phyloP scores from a whole-genome alignment of 192 early-diverging fungal species.

The Kickxella alabastrina region DNA sequence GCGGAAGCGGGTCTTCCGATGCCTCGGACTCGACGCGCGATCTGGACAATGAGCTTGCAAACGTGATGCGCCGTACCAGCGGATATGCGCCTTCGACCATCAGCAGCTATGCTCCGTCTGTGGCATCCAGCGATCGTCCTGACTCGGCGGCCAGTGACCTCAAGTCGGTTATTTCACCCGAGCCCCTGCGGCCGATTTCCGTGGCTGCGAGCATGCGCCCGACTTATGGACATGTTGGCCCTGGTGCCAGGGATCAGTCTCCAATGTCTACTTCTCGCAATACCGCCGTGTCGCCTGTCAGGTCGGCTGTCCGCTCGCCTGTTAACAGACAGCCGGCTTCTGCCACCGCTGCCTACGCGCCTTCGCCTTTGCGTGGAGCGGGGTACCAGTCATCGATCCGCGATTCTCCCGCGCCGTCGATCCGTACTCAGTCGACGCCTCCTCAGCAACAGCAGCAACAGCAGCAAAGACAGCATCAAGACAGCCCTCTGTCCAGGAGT shows the following conservation, averaged over 20 bases:
- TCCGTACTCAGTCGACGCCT: not conserved
- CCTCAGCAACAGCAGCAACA: conserved; percentile 1
- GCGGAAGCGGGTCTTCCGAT: conserved; percentile 27
- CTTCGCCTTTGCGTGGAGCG: conserved; percentile 31
- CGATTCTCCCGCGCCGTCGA: conserved; percentile 11
- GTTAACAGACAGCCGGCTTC: conserved; percentile 7
- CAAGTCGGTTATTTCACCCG: conserved; percentile 25
- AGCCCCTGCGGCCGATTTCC: conserved; percentile 11
- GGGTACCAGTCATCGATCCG: conserved; percentile 37
- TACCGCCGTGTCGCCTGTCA: conserved; percentile 14
- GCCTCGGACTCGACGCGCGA: conserved; percentile 16
- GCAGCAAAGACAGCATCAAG: too few species aligned
- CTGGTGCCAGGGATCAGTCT: conserved; percentile 10
- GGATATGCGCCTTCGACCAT: conserved; percentile 41
- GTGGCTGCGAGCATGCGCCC: conserved; percentile 8
- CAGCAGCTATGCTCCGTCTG: conserved; percentile 31
- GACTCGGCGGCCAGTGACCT: conserved; percentile 30
- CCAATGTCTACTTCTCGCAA: conserved; percentile 7
- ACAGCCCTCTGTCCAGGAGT: too few species aligned
- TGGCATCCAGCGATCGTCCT: conserved; percentile 5
- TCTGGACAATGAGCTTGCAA: conserved; percentile 44
- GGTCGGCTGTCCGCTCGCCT: conserved; percentile 13
- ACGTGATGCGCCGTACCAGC: conserved; percentile 45
- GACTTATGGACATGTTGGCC: conserved; percentile 2
- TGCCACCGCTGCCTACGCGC: conserved; percentile 8